Evolutionary conservation across 371 early-diverging fungal species (phyloP).

Genomic region (Mortierella polycephala): DNA sequence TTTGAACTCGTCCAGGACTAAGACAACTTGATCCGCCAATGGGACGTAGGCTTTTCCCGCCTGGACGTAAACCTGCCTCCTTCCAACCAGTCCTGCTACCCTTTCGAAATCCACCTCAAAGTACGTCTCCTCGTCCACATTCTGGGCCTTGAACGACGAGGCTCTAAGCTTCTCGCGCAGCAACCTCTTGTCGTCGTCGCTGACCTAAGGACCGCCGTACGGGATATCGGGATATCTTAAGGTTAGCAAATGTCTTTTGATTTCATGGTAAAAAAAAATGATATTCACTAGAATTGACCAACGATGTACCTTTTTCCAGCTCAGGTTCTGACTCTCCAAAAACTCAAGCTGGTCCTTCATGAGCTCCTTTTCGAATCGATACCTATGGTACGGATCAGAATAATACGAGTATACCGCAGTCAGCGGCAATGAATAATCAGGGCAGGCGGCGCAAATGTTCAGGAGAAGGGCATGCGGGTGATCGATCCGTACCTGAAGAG

Average conservation of each 20-base stretch:
- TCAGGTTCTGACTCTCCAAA: conserved; percentile 62
- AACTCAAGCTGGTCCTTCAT: conserved; percentile 69
- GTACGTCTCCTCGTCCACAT: conserved; percentile 54
- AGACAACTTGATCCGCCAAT: conserved; percentile 71
- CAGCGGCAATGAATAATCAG: background rate
- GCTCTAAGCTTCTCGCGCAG: conserved; percentile 53
- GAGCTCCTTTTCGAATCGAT: conserved; percentile 65
- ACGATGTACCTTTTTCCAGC: conserved; percentile 63
- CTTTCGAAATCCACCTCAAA: conserved; percentile 89
- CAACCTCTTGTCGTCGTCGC: conserved; percentile 37
- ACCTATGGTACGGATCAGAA: conserved; percentile 42
- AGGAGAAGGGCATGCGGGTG: background rate
- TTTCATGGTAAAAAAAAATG: background rate
- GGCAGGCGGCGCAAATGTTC: background rate
- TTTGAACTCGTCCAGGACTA: conserved; percentile 86
- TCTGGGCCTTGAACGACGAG: conserved; percentile 22
- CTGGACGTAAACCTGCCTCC: conserved; percentile 77
- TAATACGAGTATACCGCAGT: background rate
- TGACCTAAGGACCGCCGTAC: conserved; percentile 16
- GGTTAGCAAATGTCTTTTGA: background rate
- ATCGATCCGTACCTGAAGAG: conserved; percentile 74
- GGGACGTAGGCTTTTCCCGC: conserved; percentile 91
- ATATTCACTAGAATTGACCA: background rate
- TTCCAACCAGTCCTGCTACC: conserved; percentile 80
- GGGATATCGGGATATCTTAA: background rate